Percentiles rank a stretch among this genome's conserved stretches.
phyloP scores from a whole-genome alignment of 768 basidiomycete genomes.

The Suillus subaureus region DNA sequence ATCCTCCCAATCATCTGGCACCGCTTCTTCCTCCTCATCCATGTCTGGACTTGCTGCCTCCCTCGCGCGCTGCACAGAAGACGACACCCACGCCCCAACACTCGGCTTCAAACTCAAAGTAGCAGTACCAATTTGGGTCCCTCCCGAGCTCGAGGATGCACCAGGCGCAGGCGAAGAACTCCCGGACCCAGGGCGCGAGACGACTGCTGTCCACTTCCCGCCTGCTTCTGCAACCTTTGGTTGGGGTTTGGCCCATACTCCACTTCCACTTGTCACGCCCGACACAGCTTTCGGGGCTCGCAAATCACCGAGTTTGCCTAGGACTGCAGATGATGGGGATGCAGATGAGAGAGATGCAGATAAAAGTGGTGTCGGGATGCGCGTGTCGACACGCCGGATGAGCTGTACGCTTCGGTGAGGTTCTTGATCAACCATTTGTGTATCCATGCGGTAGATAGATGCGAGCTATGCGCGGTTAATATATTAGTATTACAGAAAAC shows the following conservation, averaged over 20 bases:
- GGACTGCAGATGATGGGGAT: conserved; percentile 28
- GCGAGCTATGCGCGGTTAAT: conserved; percentile 55
- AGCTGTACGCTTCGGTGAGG: conserved; percentile 87
- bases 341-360: conserved; percentile 3
- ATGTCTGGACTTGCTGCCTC: conserved; percentile 5
- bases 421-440: conserved; percentile 89
- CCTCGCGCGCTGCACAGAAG: conserved; percentile 19
- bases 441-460: conserved; percentile 77
- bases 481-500: conserved; percentile 5
- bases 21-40: conserved; percentile 18
- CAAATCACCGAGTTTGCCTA: conserved; percentile 66
- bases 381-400: conserved; percentile 78
- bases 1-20: conserved; percentile 63
- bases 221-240: conserved; percentile 14
- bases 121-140: conserved; percentile 1
- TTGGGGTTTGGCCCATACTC: conserved; percentile 1
- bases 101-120: conserved; percentile 2
- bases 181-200: conserved; percentile 16
- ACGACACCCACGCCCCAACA: conserved; percentile 23
- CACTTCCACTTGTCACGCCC: neutral
- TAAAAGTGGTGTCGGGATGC: conserved; percentile 72
- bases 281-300: conserved; percentile 30
- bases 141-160: conserved; percentile 2
- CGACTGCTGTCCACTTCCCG: conserved; percentile 24
- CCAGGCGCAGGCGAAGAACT: conserved; percentile 1